These are phyloP conservation scores for Starmerella scarabaei DNA, from an alignment of 805 yeast genomes.

Conservation along the genomic window DNA sequence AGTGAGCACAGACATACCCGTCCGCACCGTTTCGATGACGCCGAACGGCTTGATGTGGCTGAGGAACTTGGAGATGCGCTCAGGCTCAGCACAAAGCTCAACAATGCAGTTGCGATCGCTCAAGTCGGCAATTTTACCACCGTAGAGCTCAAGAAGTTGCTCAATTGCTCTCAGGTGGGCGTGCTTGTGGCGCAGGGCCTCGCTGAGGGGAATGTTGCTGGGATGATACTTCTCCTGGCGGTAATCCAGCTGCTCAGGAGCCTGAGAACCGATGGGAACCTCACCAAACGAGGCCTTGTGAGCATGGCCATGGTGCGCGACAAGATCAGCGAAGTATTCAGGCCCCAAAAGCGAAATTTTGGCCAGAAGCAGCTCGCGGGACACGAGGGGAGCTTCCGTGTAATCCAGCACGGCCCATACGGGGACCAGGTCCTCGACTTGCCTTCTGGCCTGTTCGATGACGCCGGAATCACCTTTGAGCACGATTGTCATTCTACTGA, in stretches of 20 bases:
- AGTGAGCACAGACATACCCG: conserved; percentile 98
- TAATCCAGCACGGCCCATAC: conserved; percentile 96
- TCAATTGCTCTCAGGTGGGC: conserved; percentile 75
- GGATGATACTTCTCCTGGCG: conserved; percentile 50
- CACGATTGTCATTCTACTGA: conserved; percentile 94
- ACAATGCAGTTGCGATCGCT: conserved; percentile 88
- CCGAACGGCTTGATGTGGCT: conserved; percentile 92
- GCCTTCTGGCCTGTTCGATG: conserved; percentile 95
- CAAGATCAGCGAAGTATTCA: conserved; percentile 92
- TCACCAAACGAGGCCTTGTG: conserved; percentile 29
- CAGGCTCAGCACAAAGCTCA: conserved; percentile 88
- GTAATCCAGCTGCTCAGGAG: conserved; percentile 28
- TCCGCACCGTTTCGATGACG: conserved; percentile 86
- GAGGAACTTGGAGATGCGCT: conserved; percentile 73
- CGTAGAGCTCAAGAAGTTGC: conserved; percentile 69
- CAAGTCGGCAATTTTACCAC: conserved; percentile 85
- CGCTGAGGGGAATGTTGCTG: conserved; percentile 74
- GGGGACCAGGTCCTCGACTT: conserved; percentile 93
- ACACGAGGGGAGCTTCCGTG: conserved; percentile 75
- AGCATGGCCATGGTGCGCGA: conserved; percentile 59
- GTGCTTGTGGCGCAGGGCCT: conserved; percentile 88
- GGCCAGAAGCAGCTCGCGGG: conserved; percentile 81
- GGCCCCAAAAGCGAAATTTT: conserved; percentile 90
- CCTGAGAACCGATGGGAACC: conserved; percentile 23
- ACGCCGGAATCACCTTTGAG: conserved; percentile 90